Percentiles rank a stretch among this genome's conserved stretches.
phyloP scores from a whole-genome alignment of 1,284 basidiomycete genomes.

The Puccinia coronata region DNA sequence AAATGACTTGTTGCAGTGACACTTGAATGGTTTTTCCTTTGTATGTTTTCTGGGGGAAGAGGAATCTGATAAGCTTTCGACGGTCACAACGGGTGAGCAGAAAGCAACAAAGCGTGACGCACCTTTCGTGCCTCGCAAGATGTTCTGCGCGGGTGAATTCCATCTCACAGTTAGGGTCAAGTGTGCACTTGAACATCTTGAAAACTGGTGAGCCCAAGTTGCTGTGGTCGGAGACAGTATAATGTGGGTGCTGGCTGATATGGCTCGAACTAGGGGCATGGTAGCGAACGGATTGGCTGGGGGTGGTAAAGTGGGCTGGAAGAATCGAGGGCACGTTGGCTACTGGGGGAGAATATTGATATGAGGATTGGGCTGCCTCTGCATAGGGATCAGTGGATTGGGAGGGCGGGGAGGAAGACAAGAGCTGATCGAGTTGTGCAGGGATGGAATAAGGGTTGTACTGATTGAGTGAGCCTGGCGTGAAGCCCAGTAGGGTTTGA shows the following conservation, averaged over 20 bases:
- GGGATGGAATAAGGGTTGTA: not conserved
- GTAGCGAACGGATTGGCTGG: not conserved
- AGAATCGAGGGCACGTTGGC: too few species aligned
- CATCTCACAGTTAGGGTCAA: constrained; percentile 48
- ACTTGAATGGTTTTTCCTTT: constrained; percentile 46
- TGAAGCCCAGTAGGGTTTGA: constrained; percentile 25
- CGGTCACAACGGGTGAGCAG: not conserved
- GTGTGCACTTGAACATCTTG: constrained; percentile 46
- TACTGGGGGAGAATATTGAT: not conserved
- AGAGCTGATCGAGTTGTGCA: not conserved
- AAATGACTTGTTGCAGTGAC: constrained; percentile 41
- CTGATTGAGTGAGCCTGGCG: not conserved
- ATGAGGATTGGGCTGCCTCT: not conserved
- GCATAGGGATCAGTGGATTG: not conserved
- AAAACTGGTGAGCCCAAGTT: constrained; percentile 5
- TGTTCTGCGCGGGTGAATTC: constrained; percentile 46
- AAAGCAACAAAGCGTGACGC: not conserved
- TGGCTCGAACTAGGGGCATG: not conserved
- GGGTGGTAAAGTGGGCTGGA: too few species aligned
- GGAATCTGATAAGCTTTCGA: not conserved
- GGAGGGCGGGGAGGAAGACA: not conserved
- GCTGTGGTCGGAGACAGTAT: not conserved
- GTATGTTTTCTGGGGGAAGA: constrained; percentile 32
- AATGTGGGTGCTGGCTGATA: not conserved
- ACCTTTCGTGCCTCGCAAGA: constrained; percentile 46